Evolutionary conservation across 345 rosid genomes (phyloP).

Genomic region (Brassica carinata): DNA sequence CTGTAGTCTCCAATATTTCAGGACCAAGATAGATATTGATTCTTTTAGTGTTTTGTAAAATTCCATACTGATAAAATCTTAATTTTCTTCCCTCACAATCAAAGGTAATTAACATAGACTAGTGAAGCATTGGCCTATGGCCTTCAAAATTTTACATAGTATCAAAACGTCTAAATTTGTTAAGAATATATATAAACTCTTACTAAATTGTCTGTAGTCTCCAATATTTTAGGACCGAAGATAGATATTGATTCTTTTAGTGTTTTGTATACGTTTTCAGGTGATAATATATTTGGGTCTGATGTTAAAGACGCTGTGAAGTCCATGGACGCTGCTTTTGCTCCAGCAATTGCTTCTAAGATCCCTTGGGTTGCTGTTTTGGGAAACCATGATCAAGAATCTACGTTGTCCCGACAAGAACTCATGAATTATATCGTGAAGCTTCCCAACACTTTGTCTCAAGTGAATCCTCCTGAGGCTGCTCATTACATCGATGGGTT

Average conservation of each 20-base stretch:
- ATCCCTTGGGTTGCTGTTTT: not conserved
- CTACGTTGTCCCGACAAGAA: not conserved
- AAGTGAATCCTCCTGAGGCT: not conserved
- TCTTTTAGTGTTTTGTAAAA: not conserved
- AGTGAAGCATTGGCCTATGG: no score
- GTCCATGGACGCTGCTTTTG: not conserved
- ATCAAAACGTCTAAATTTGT: no score
- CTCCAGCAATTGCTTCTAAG: not conserved
- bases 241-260: no score
- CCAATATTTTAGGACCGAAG: no score
- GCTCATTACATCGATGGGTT: not conserved
- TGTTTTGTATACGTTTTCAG: not conserved
- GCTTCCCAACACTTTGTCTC: not conserved
- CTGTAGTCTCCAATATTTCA: no score
- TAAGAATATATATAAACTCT: no score
- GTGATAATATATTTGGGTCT: not conserved
- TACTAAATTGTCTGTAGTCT: no score
- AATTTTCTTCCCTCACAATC: not conserved
- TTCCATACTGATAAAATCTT: not conserved
- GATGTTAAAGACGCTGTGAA: not conserved
- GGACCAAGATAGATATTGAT: no score
- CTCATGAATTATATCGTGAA: not conserved
- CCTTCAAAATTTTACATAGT: no score
- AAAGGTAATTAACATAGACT: no score
- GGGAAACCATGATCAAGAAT: not conserved